Base-by-base conservation (phyloP, 1,139 yeast species). In the Hansenula sp. region DNA sequence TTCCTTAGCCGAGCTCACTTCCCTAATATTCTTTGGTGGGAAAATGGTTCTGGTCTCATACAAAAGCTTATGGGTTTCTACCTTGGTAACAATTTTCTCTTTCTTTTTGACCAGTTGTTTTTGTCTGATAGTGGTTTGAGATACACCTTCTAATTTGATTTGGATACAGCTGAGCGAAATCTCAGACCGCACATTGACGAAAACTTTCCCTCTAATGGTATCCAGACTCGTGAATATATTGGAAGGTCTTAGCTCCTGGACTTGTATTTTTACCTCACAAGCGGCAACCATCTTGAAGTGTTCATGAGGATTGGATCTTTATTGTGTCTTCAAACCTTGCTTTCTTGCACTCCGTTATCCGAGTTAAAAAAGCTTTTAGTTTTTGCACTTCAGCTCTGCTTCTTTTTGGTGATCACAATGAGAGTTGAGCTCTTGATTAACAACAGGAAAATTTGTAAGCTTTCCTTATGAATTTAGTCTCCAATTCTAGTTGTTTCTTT, bases 101-200 rank as follows among this genome's bases (percentile, higher is more conserved):
- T 40, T 31, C 12, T 25, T 36, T 36, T 50, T 39, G 30, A 51
- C 30, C 41, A 49, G 7, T 42, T 47, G 34, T 31, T 45, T 30
- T 7, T 29, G 29, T 29, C 27, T 27, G 16, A 41, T 19, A 19
- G 36, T 64, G 1, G 81, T 65, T 41, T 58, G 64, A 17, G 81
- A 60, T 3, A 76, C 61, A 1, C 86, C 87, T 54, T 79, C 83
- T 27, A 81, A 64, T 55, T 79, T 79, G 43, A 79, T 82, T 51
- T 72, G 77, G 37, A 81, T 76, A 46, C 68, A 67, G 38, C 70
- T 71, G 39, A 81, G 57, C 0, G 79, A 58, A 25, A 77, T 66
- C 16, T 80, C 73, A 4, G 71, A 65, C 8, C 71, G 62, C 17
- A 76, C 74, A 12, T 62, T 63, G 43, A 81, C 61, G 11, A 59